These are phyloP conservation scores for Hypoxylon sp. DNA, from an alignment of 2,329 filamentous ascomycete genomes.

Conservation along the genomic window DNA sequence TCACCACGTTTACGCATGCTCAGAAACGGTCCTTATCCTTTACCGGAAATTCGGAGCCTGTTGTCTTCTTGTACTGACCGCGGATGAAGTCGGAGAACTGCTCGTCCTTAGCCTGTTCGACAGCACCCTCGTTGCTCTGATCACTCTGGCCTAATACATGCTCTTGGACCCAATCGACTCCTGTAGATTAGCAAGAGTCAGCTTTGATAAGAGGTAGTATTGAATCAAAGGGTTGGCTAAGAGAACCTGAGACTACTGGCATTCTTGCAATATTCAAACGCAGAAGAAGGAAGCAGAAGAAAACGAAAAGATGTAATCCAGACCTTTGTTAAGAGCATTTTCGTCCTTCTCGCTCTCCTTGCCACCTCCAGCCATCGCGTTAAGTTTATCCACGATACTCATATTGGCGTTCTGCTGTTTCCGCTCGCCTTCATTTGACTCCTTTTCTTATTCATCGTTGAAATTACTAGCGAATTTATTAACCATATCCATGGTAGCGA, in stretches of 20 bases:
- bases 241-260: not conserved
- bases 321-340: conserved; percentile 85
- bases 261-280: not conserved
- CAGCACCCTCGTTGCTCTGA: conserved; percentile 78
- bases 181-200: conserved; percentile 59
- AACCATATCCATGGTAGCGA: conserved; percentile 65
- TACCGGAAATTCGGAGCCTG: conserved; percentile 77
- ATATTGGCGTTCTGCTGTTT: conserved; percentile 59
- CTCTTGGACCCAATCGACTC: conserved; percentile 82
- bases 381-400: conserved; percentile 77
- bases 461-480: conserved; percentile 63
- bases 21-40: conserved; percentile 72
- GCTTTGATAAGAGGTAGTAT: not conserved
- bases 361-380: conserved; percentile 79
- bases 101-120: conserved; percentile 88
- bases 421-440: conserved; percentile 54
- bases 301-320: conserved; percentile 1
- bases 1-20: conserved; percentile 5
- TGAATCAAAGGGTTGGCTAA: not conserved
- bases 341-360: conserved; percentile 83
- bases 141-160: conserved; percentile 76
- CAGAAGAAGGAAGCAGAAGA: no score
- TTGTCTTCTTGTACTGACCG: conserved; percentile 75
- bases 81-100: conserved; percentile 81
- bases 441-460: conserved; percentile 44